phyloP scores from a whole-genome alignment of 768 basidiomycete species.

The Lentinula boryana region DNA sequence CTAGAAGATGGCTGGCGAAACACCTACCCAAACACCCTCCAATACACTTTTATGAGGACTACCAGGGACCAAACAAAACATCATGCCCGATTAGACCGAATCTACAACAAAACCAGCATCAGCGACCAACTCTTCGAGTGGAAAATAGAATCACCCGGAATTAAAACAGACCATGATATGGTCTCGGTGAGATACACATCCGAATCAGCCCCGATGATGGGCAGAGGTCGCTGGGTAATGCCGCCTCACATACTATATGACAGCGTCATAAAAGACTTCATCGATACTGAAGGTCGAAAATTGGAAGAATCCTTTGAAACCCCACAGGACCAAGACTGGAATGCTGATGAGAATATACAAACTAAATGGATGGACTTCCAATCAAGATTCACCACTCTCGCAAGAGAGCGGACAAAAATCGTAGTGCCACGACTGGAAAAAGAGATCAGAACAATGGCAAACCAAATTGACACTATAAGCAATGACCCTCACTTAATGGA shows the following conservation, averaged over 20 bases:
- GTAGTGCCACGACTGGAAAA: slow-evolving; percentile 1
- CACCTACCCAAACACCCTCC: slow-evolving; percentile 12
- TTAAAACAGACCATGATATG: slow-evolving; percentile 26
- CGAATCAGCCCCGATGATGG: slow-evolving; percentile 18
- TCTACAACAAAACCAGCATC: slow-evolving; percentile 18
- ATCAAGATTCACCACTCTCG: neutral
- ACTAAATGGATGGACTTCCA: slow-evolving; percentile 5
- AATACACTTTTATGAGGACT: slow-evolving; percentile 22
- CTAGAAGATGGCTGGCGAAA: slow-evolving; percentile 28
- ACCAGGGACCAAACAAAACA: neutral
- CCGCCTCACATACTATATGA: slow-evolving; percentile 17
- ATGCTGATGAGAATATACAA: slow-evolving; percentile 5
- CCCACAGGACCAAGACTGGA: neutral
- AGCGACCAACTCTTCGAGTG: slow-evolving; percentile 14
- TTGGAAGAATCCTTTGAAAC: neutral
- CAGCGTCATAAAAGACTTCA: slow-evolving; percentile 7
- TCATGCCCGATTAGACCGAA: slow-evolving; percentile 29
- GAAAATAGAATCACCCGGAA: slow-evolving; percentile 15
- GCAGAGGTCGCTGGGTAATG: slow-evolving; percentile 26
- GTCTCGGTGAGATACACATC: slow-evolving; percentile 17
- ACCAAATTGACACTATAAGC: neutral
- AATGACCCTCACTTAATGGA: neutral
- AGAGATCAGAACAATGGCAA: slow-evolving; percentile 4
- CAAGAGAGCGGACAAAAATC: slow-evolving; percentile 9
- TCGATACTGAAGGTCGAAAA: neutral